Base-by-base conservation (phyloP, 1,284 basidiomycete species). In the Gomphus bonarii region DNA sequence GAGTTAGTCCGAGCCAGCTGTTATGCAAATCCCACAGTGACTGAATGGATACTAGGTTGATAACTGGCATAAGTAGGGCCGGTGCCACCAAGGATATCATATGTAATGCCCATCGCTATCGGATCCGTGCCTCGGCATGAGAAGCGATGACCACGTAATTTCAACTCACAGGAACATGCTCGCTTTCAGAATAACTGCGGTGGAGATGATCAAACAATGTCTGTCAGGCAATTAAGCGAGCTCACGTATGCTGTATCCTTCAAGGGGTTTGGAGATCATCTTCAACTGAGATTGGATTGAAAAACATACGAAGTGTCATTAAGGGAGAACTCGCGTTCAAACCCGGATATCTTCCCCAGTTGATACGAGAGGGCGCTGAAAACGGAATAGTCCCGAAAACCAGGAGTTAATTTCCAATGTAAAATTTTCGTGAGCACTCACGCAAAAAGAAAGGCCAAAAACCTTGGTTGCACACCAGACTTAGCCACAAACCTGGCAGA, bases 11-110 rank as follows among this genome's bases (percentile, higher is more conserved):
- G 11, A 94, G 78, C 25, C 84, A 75, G 53, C 87, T 79, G 64
- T 82, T 87, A 68, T 98, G 94, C 35, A 89, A 74, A 65, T 97
- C 95, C 91, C 93, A 97, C 70, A 84, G 82, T 4, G 84, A 87
- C 20, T 86, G 79, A 12, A 89, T 72, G 20, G 90, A 83, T 11
- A 88, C 56, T 20, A 84, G 61, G 63, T 91, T 88, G 62, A 94
- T 76, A 9, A 80, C 63, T 12, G 84, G 75, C 63, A 91, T 82
- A 40, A 92, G 69, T n/a, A 85, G 63, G 4, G 88, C 67, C 0
- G 92, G 90, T 3, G 85, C 74, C 5, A 81, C 78, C 46, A 86
- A 68, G 38, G 83, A 82, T 58, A 95, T 84, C 44, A 89, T 65
- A 64, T 82, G 81, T 2, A 94, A 70, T 7, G 81, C 77, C 51